Evolutionary conservation across 2,329 filamentous ascomycete species (phyloP).

Genomic region (Arthroderma sp.): DNA sequence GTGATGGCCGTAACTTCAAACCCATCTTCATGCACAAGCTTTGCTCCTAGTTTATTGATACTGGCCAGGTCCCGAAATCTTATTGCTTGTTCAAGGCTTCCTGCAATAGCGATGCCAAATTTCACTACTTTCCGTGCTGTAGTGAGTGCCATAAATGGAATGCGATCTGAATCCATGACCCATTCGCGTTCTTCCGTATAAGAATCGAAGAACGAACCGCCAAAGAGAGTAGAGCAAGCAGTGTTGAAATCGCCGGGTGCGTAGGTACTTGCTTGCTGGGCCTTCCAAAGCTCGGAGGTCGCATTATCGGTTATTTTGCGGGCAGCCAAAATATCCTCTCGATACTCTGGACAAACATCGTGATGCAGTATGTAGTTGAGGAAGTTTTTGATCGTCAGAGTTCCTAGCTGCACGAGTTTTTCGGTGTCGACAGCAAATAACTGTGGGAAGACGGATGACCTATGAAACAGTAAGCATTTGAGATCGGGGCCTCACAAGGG

Average conservation of each 20-base stretch:
- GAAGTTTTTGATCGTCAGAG: slow-evolving; percentile 68
- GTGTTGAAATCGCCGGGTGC: slow-evolving; percentile 72
- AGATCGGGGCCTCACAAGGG: not conserved
- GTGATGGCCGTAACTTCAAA: slow-evolving; percentile 50
- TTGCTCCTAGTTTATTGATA: slow-evolving; percentile 29
- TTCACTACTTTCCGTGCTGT: slow-evolving; percentile 41
- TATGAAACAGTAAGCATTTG: slow-evolving; percentile 17
- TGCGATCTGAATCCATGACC: slow-evolving; percentile 21
- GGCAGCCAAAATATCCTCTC: slow-evolving; percentile 53
- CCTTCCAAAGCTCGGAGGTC: slow-evolving; percentile 52
- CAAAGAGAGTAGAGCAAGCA: slow-evolving; percentile 59
- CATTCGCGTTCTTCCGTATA: slow-evolving; percentile 34
- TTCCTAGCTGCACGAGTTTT: slow-evolving; percentile 46
- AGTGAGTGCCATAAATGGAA: slow-evolving; percentile 33
- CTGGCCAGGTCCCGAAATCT: slow-evolving; percentile 30
- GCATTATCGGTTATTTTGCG: slow-evolving; percentile 55
- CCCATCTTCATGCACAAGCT: slow-evolving; percentile 41
- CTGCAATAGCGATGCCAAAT: slow-evolving; percentile 39
- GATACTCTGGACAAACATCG: slow-evolving; percentile 73
- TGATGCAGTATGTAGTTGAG: slow-evolving; percentile 77
- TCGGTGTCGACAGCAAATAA: slow-evolving; percentile 46
- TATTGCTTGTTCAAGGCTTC: slow-evolving; percentile 27
- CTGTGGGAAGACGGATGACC: slow-evolving; percentile 46
- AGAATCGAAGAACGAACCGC: slow-evolving; percentile 38
- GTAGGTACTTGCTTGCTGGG: slow-evolving; percentile 38